Conservation (phyloP, 2,329 filamentous ascomycete genomes). For the Colletotrichum eleusines region DNA sequence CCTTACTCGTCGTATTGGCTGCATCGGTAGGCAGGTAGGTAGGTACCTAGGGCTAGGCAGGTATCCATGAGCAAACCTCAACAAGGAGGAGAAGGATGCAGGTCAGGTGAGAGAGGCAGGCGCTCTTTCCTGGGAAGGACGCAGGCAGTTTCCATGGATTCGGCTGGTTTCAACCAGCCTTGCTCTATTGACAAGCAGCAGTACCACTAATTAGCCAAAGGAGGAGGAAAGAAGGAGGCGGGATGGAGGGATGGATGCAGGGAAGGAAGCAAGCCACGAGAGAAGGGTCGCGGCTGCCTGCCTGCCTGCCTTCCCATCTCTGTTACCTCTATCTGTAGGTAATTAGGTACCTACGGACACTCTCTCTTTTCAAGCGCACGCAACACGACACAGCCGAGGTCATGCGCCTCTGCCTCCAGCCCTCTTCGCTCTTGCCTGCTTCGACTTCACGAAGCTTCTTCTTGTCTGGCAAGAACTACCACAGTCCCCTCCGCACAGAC, state of each 20-base stretch:
- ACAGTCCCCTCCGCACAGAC: neutral
- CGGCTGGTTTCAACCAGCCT: constrained; percentile 35
- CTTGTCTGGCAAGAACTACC: neutral
- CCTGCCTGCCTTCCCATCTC: neutral
- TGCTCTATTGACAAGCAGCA: constrained; percentile 4
- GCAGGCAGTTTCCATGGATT: neutral
- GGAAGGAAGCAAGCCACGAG: neutral
- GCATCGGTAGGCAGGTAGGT: too few relatives aligned
- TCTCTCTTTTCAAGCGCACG: too few relatives aligned
- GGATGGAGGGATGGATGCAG: neutral
- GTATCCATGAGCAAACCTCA: neutral
- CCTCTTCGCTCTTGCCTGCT: neutral
- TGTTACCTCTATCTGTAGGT: neutral
- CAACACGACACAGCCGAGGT: neutral
- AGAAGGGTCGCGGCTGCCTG: neutral
- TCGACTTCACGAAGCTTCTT: neutral
- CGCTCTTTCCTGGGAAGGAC: neutral
- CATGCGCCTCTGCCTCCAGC: neutral
- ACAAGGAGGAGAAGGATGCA: neutral
- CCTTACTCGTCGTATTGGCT: constrained; percentile 23
- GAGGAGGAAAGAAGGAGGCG: neutral
- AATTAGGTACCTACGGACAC: too few relatives aligned
- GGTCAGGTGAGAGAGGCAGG: neutral
- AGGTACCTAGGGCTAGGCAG: too few relatives aligned
- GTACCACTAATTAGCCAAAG: too few relatives aligned